phyloP scores from a whole-genome alignment of 345 rosid species.

The Populus alba region DNA sequence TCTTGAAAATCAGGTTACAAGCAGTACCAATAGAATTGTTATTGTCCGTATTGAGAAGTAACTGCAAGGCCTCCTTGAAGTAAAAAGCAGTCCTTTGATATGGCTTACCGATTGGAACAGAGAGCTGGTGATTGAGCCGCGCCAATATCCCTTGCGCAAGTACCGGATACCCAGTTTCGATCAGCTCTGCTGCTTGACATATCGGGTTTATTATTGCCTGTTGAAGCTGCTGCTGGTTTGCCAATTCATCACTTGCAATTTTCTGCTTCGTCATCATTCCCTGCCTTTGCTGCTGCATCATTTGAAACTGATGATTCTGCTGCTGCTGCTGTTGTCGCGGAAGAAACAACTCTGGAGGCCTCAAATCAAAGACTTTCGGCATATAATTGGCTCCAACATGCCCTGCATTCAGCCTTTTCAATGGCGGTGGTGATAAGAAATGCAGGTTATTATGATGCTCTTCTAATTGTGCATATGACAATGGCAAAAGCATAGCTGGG shows the following conservation, averaged over 20 bases:
- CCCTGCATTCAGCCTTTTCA: slow-evolving; percentile 34
- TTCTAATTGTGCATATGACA: slow-evolving; percentile 35
- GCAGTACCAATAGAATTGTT: slow-evolving; percentile 22
- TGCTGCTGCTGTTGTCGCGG: slow-evolving; percentile 40
- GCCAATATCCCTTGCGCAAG: slow-evolving; percentile 99
- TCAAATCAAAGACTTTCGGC: slow-evolving; percentile 12
- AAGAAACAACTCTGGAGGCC: slow-evolving; percentile 41
- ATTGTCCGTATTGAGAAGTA: slow-evolving; percentile 39
- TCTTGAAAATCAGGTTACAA: slow-evolving; percentile 55
- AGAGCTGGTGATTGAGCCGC: slow-evolving; percentile 99
- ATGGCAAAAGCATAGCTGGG: slow-evolving; percentile 48
- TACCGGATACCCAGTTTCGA: slow-evolving; percentile 65
- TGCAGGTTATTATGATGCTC: slow-evolving; percentile 37
- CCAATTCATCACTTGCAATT: slow-evolving; percentile 41
- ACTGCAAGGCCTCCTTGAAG: slow-evolving; percentile 71
- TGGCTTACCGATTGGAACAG: slow-evolving; percentile 63
- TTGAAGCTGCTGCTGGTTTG: slow-evolving; percentile 68
- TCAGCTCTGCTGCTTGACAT: slow-evolving; percentile 83
- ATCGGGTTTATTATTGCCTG: slow-evolving; percentile 69
- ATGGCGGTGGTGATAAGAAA: slow-evolving; percentile 44
- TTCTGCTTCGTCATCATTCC: slow-evolving; percentile 36
- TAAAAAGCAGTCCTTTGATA: slow-evolving; percentile 74
- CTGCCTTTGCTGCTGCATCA: slow-evolving; percentile 30
- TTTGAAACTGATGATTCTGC: slow-evolving; percentile 26
- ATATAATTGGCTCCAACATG: slow-evolving; percentile 26